A percentile compares a stretch with the other conserved stretches of the same genome.
phyloP scores from a whole-genome alignment of 78 protist species.

The Trichosphaerium sp. region DNA sequence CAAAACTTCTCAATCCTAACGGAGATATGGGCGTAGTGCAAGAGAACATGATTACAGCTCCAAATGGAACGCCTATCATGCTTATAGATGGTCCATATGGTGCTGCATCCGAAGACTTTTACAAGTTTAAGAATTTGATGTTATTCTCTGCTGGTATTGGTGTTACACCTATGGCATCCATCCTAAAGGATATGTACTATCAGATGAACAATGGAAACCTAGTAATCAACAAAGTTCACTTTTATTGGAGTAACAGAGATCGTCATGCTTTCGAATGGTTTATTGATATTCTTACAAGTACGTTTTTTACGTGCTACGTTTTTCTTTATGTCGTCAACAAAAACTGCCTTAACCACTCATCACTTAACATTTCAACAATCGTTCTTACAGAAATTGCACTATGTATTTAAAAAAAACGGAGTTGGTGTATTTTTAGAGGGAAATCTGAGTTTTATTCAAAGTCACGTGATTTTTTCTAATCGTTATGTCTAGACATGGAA shows the following conservation, averaged over 20 bases:
- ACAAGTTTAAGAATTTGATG: slow-evolving; percentile 48
- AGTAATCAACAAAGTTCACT: no score
- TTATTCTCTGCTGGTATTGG: slow-evolving; percentile 83
- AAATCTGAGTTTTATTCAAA: no score
- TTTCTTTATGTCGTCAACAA: no score
- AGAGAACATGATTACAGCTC: slow-evolving; percentile 41
- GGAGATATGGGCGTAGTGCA: slow-evolving; percentile 37
- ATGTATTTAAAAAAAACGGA: no score
- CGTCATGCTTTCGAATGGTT: slow-evolving; percentile 61
- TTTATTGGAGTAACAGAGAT: slow-evolving; percentile 67
- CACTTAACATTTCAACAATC: no score
- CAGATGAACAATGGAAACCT: no score
- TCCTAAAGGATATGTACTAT: no score
- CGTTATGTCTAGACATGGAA: slow-evolving; percentile 49
- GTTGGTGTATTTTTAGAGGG: no score
- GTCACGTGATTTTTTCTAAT: no score
- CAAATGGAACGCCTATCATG: slow-evolving; percentile 47
- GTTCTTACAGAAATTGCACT: no score
- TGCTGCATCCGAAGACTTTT: slow-evolving; percentile 70
- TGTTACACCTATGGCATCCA: slow-evolving; percentile 84
- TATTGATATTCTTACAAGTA: slow-evolving; percentile 38
- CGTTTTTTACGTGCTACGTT: no score
- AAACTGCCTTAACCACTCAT: no score
- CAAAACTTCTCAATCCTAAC: slow-evolving; percentile 39
- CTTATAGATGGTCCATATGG: slow-evolving; percentile 87